Base-by-base conservation (phyloP, 345 rosid genomes). In the Arabis alpina region DNA sequence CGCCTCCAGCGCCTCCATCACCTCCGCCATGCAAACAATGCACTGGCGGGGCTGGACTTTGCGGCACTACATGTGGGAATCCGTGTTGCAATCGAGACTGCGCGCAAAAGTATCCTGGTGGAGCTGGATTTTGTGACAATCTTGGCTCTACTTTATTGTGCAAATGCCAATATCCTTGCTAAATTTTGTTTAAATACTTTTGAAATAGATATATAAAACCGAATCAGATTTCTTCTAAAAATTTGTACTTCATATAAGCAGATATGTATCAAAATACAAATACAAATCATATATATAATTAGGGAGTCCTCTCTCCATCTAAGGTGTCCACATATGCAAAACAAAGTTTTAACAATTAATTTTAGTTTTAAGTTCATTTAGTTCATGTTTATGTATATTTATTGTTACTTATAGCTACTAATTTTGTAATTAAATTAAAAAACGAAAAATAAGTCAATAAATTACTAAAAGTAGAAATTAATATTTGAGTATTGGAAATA, bases 91-190 rank as follows among this genome's bases (percentile, higher is more conserved):
- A 66, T n/a, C 48, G 49, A 59, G 23, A 39, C 7, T 74, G 77
- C 58, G 68, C 61, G 11, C 54, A 66, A 32, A 74, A 58, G 16
- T 74, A 66, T 54, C 3, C 5, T 19, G 47, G 36, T 23, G 68
- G 67, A 58, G 1, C 1, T 49, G 67, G 78, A 66, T 60, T 23
- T 67, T 74, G 78, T 60, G 62, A 41, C 0, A 58, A 1, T 13
- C 4, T 67, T 42, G 73, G 32, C 39, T 3, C 11, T 36, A 2
- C 0, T 34, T 5, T 4, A 23, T 34, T 74, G 28, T 74, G 73
- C 49, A 24, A 28, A 51, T 71, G 75, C 6, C 36, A 61, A 51
- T 71, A 71, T 61, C 32, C 43, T 61, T 71, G 68, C 16, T 61
- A 71, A 30, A 3, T 7, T 36, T 19, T 42, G 4, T 50, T 50